Conservation (phyloP, 306 rosid species). For the Trichosanthes truncata region DNA sequence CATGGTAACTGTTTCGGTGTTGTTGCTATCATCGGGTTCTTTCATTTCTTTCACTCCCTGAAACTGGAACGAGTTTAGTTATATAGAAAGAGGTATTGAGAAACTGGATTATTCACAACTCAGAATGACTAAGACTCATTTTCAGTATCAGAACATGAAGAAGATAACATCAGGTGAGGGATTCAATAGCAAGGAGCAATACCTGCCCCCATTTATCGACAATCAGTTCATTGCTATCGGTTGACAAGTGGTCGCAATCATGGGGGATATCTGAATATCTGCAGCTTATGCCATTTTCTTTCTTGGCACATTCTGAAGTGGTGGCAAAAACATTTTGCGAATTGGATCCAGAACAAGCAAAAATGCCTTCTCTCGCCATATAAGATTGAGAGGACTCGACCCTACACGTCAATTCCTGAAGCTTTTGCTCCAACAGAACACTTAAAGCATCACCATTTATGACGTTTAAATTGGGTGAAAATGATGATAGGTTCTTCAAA, state of each 20-base stretch:
- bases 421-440: constrained; percentile 74
- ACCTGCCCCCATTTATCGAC: constrained; percentile 49
- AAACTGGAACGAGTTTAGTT: constrained; percentile 5
- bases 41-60: constrained; percentile 54
- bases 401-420: constrained; percentile 60
- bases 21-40: constrained; percentile 33
- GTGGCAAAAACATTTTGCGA: constrained; percentile 26
- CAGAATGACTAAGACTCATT: not conserved
- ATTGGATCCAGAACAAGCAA: constrained; percentile 33
- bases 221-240: constrained; percentile 21
- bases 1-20: constrained; percentile 19
- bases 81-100: not conserved
- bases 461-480: constrained; percentile 34
- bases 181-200: constrained; percentile 16
- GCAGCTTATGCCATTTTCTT: constrained; percentile 23
- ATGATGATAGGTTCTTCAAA: constrained; percentile 25
- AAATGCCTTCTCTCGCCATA: constrained; percentile 27
- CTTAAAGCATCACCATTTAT: constrained; percentile 58
- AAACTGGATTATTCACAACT: not conserved
- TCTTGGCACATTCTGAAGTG: constrained; percentile 14
- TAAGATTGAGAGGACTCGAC: constrained; percentile 38
- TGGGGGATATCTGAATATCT: constrained; percentile 14
- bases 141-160: not conserved
- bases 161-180: not conserved
- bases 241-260: constrained; percentile 18